Evolutionary conservation across 768 basidiomycete species (phyloP).

Genomic region (Scleroderma bovista): DNA sequence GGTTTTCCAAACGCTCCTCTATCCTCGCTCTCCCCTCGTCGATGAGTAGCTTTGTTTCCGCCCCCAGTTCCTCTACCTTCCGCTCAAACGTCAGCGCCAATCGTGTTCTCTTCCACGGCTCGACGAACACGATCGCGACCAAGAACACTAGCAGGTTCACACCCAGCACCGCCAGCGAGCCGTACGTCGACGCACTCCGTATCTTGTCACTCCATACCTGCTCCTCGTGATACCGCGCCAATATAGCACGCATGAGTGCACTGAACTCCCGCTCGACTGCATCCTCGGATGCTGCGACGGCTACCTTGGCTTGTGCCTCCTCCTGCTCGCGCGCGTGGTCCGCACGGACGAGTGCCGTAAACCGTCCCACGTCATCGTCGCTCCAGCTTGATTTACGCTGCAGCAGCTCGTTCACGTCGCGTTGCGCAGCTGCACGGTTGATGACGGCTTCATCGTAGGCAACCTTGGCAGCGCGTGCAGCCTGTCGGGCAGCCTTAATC

Average conservation of each 20-base stretch:
- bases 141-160: constrained; percentile 91
- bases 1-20: constrained; percentile 42
- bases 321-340: constrained; percentile 85
- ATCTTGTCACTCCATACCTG: constrained; percentile 99
- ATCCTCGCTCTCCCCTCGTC: constrained; percentile 46
- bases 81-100: constrained; percentile 87
- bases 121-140: constrained; percentile 83
- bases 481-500: constrained; percentile 61
- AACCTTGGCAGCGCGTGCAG: constrained; percentile 66
- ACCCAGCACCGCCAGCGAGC: constrained; percentile 76
- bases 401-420: constrained; percentile 92
- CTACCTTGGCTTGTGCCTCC: constrained; percentile 64
- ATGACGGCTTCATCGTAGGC: constrained; percentile 76
- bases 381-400: constrained; percentile 93
- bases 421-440: constrained; percentile 78
- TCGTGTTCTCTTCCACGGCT: constrained; percentile 91
- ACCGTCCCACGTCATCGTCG: constrained; percentile 79
- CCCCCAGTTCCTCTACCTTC: constrained; percentile 59
- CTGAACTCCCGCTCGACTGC: constrained; percentile 84
- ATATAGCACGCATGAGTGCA: constrained; percentile 81
- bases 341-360: constrained; percentile 84
- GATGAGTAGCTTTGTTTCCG: constrained; percentile 36
- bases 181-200: constrained; percentile 90
- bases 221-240: constrained; percentile 95
- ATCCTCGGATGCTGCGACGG: constrained; percentile 65